Evolutionary conservation across 176 grass and related monocot species (phyloP), one percentile per base, ranked within the genome.

Genomic region (Hyparrhenia diplandra): DNA sequence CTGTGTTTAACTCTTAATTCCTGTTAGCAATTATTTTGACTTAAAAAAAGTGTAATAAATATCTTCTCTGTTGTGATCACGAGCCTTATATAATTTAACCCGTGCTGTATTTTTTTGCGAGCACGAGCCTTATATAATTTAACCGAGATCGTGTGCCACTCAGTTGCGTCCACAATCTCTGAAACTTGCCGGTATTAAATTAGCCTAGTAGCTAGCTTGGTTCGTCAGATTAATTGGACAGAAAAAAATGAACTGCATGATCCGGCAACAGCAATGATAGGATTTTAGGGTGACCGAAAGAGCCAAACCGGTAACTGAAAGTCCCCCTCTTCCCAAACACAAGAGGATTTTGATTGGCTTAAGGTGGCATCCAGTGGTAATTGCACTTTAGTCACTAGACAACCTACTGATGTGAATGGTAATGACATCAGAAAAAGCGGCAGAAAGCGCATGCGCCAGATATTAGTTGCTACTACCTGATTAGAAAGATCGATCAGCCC

Each of bases 311-410:
- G 46, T 80, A 80, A 54, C 77, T 80, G 77, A 52, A 80, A 67
- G 30, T 20, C 8, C 30, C n/a, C 68, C n/a, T 24, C 39, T 10
- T 47, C 35, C 14, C 10, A 49, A 65, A 71, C 65, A 58, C 9
- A 5, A 36, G 6, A 16, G 45, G 5, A 35, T 29, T 24, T 13
- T 23, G 46, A 73, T 89, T 76, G 77, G 82, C 54, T 36, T 25
- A 18, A 36, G 64, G 65, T 89, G 77, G 42, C 71, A 71, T 70
- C 51, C 25, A 64, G 71, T 89, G 87, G 71, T 79, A 79, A 79
- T 34, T 81, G 71, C 87, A 85, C 87, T 76, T 89, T 85, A 67
- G 59, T 85, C 77, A 76, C 82, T 77, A 77, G 71, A 59, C 43
- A 20, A 36, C 27, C 74, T 71, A 81, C 82, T 58, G 69, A 76